These are phyloP conservation scores for Aspergillus novofumigatus DNA, from an alignment of 2,329 filamentous ascomycete genomes.

Conservation along the genomic window DNA sequence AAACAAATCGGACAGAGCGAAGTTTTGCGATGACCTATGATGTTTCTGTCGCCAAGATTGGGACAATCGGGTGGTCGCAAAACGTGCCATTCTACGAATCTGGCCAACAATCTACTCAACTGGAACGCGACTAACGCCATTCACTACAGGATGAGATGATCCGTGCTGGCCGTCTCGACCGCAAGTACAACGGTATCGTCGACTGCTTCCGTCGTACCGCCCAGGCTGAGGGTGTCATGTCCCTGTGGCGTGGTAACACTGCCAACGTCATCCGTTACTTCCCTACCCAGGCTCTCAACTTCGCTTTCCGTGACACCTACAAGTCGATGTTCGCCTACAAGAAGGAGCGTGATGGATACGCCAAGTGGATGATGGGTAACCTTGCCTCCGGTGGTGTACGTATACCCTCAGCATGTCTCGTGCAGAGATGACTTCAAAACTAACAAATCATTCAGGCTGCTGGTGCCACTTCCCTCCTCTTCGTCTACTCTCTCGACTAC, in stretches of 20 bases:
- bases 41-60: not conserved
- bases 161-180: constrained; percentile 95
- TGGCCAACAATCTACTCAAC: not conserved
- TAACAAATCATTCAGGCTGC: constrained; percentile 58
- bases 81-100: constrained; percentile 4
- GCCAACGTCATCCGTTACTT: constrained; percentile 99
- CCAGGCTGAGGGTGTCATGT: constrained; percentile 85
- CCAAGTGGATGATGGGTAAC: constrained; percentile 99
- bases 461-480: constrained; percentile 98
- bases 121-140: not conserved
- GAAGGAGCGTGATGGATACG: constrained; percentile 98
- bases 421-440: constrained; percentile 4
- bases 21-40: not conserved
- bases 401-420: constrained; percentile 27
- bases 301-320: constrained; percentile 99
- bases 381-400: constrained; percentile 98
- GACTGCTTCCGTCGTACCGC: constrained; percentile 96
- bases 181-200: constrained; percentile 87
- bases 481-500: constrained; percentile 99
- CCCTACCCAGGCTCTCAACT: constrained; percentile 99
- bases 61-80: constrained; percentile 2
- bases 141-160: constrained; percentile 93
- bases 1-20: not conserved
- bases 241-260: constrained; percentile 99
- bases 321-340: constrained; percentile 99